Base-by-base conservation (phyloP, 108 stramenopile species). In the Schizochytrium sp. region DNA sequence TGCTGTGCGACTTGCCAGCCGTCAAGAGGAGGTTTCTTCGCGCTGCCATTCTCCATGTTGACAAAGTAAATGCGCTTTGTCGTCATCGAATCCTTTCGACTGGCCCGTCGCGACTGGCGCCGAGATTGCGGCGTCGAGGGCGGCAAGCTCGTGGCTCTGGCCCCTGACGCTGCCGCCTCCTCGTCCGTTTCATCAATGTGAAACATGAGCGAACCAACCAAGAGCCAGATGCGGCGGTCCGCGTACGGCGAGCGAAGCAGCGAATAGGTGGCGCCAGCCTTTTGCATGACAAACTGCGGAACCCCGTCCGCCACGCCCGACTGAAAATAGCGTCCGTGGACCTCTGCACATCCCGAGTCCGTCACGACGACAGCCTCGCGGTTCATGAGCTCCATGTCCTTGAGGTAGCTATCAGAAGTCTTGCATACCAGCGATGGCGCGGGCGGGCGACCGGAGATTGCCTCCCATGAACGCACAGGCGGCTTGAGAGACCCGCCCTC, bases 291-390 rank as follows among this genome's bases (percentile, higher is more conserved):
- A 34, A 53, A 83, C 51, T 83, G 76, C 19, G 76, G 76, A 6
- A 83, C 51, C 23, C 51, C 76, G 4, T 83, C 76, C 19, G 76
- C 19, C 12, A 83, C 23, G n/a, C 76, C 76, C 14, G 48, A 53
- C 51, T 83, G 76, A 53, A 83, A 28, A 4, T 53, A 83, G 6
- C 51, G 45, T 14, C 76, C 76, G 23, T 83, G 45, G 51, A 83
- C 51, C 28, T 83, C 76, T 12, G 76, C 43, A 34, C 51, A 53
- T 12, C 76, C 76, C 16, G 48, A 47, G 51, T 83, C 76, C n/a
- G 76, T 83, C 16, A 83, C 48, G 51, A 83, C 76, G 28, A 83
- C 45, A 6, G 76, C 76, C 45, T 83, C 76, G 76, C 76, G 76
- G 51, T 83, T 47, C 76, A 83, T 83, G 2, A 53, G 45, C 51